A percentile compares a stretch with the other conserved stretches of the same genome.
Conservation (phyloP, 192 early-diverging fungal species). For the Coemansia sp. region DNA sequence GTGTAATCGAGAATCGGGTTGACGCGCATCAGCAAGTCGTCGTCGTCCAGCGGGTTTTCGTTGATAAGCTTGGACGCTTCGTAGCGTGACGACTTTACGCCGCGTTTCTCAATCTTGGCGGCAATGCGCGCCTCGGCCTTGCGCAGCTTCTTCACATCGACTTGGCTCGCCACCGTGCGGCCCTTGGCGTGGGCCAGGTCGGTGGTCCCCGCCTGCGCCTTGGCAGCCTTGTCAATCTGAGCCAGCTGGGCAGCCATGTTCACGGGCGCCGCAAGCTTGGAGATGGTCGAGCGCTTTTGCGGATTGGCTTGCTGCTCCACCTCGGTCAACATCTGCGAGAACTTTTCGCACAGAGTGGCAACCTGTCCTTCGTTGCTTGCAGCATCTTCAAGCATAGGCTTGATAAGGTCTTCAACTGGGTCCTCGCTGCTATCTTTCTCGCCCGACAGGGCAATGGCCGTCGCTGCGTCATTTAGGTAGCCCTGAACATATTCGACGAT, state of each 20-base stretch:
- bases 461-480: constrained; percentile 61
- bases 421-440: constrained; percentile 29
- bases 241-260: constrained; percentile 68
- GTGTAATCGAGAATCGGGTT: constrained; percentile 88
- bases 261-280: constrained; percentile 57
- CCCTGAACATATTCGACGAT: constrained; percentile 75
- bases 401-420: constrained; percentile 61
- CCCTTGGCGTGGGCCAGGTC: constrained; percentile 69
- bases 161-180: constrained; percentile 67
- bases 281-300: constrained; percentile 40
- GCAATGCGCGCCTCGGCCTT: constrained; percentile 92
- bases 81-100: constrained; percentile 63
- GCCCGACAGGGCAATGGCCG: constrained; percentile 23
- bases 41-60: constrained; percentile 61
- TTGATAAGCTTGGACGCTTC: constrained; percentile 71
- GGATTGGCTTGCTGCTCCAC: constrained; percentile 33
- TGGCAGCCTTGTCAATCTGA: constrained; percentile 60
- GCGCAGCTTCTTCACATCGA: constrained; percentile 76
- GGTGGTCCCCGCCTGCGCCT: constrained; percentile 46
- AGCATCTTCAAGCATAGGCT: constrained; percentile 65
- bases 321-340: constrained; percentile 61
- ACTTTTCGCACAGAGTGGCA: constrained; percentile 63
- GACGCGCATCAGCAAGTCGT: constrained; percentile 76
- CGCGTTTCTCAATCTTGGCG: constrained; percentile 83
- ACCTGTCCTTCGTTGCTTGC: constrained; percentile 62